Percentiles rank a stretch among this genome's conserved stretches.
phyloP scores from a whole-genome alignment of 805 yeast species.

The Barnettozyma siamensis region DNA sequence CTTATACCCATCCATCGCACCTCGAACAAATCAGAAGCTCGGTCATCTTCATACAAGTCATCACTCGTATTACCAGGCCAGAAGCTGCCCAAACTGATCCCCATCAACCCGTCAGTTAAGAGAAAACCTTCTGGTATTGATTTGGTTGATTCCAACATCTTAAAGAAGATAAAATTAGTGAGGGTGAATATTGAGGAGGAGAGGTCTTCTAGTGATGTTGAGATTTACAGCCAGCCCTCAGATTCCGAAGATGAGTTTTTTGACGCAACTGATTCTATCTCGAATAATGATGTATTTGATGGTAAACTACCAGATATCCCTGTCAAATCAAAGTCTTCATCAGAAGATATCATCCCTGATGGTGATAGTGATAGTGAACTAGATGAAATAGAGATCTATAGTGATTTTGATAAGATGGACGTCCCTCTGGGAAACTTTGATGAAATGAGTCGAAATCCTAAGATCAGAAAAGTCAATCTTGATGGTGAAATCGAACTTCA shows the following conservation, averaged over 20 bases:
- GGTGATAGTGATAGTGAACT: neutral
- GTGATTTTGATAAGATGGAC: neutral
- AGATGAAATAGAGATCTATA: neutral
- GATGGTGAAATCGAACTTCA: constrained; percentile 3
- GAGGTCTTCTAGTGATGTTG: too few species aligned
- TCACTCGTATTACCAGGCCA: too few species aligned
- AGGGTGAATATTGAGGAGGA: too few species aligned
- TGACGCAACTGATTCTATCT: constrained; percentile 1
- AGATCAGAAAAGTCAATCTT: constrained; percentile 9
- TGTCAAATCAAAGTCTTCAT: too few species aligned
- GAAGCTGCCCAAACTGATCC: too few species aligned
- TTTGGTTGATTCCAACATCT: neutral
- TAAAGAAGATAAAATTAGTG: neutral
- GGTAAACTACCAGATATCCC: too few species aligned
- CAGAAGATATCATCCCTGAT: too few species aligned
- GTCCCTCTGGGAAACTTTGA: too few species aligned
- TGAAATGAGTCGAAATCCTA: neutral
- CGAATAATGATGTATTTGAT: neutral
- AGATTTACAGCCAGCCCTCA: constrained; percentile 10
- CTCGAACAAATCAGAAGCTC: too few species aligned
- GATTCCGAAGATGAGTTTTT: constrained; percentile 7
- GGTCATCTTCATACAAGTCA: too few species aligned
- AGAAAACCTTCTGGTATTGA: too few species aligned
- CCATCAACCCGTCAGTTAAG: neutral
- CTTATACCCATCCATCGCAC: too few species aligned